Percentiles rank a stretch among this genome's conserved stretches.
These are phyloP conservation scores for Fusarium pseudonygamai DNA, from an alignment of 2,329 filamentous ascomycete species.

Conservation along the genomic window DNA sequence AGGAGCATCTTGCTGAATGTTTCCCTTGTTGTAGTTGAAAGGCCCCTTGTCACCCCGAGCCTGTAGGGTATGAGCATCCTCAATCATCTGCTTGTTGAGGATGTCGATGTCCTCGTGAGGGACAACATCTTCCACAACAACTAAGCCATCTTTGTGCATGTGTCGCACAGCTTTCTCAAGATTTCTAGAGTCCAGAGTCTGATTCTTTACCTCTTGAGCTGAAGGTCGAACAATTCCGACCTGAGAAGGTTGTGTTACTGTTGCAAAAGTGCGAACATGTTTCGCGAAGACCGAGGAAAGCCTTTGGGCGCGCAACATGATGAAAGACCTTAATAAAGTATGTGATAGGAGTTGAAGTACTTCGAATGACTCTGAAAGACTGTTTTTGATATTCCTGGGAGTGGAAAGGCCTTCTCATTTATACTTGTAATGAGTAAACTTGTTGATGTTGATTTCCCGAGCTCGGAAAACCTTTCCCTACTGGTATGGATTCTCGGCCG, in stretches of 20 bases:
- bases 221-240: slow-evolving; percentile 49
- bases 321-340: neutral
- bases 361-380: neutral
- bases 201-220: slow-evolving; percentile 51
- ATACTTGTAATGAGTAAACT: slow-evolving; percentile 12
- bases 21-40: slow-evolving; percentile 71
- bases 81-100: slow-evolving; percentile 67
- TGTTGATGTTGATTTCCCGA: slow-evolving; percentile 34
- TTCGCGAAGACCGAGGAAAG: slow-evolving; percentile 3
- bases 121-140: slow-evolving; percentile 64
- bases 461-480: slow-evolving; percentile 40
- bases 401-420: slow-evolving; percentile 12
- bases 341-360: accelerated
- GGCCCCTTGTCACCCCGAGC: slow-evolving; percentile 62
- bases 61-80: slow-evolving; percentile 64
- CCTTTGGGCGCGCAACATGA: slow-evolving; percentile 23
- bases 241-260: neutral
- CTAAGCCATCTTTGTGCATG: slow-evolving; percentile 63
- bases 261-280: slow-evolving; percentile 17
- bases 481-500: neutral
- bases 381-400: neutral
- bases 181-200: slow-evolving; percentile 56
- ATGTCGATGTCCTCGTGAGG: slow-evolving; percentile 60
- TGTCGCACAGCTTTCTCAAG: slow-evolving; percentile 64
- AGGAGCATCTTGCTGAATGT: slow-evolving; percentile 69